These are phyloP conservation scores for Coemansia sp. DNA, from an alignment of 192 early-diverging fungal species.

Conservation along the genomic window DNA sequence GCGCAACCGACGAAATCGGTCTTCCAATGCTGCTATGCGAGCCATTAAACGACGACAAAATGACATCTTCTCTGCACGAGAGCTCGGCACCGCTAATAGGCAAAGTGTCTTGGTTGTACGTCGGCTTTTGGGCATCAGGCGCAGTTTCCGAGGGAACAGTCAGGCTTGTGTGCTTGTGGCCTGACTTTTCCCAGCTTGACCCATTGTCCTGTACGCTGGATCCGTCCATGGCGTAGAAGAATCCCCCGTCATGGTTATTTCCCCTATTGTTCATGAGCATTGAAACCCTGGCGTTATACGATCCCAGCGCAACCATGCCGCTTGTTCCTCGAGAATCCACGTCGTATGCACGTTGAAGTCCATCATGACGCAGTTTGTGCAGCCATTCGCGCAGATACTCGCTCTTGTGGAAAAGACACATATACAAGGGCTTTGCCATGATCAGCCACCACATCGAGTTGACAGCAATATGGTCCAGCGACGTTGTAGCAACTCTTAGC, in stretches of 20 bases:
- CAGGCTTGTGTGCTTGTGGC: neutral
- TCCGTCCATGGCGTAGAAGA: constrained; percentile 6
- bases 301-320: constrained; percentile 3
- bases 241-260: neutral
- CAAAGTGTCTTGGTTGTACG: neutral
- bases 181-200: neutral
- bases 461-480: constrained; percentile 32
- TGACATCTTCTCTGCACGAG: too few relatives aligned
- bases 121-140: neutral
- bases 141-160: neutral
- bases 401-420: neutral
- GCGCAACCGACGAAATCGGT: neutral
- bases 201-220: neutral
- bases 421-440: constrained; percentile 3
- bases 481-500: constrained; percentile 28
- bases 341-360: constrained; percentile 1
- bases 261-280: neutral
- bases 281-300: neutral
- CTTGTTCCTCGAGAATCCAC: constrained; percentile 13
- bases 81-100: too few relatives aligned
- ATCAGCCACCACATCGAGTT: constrained; percentile 28
- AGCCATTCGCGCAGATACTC: constrained; percentile 4
- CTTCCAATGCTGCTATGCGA: neutral
- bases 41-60: too few relatives aligned
- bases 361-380: constrained; percentile 1